A percentile compares a stretch with the other conserved stretches of the same genome.
phyloP scores from a whole-genome alignment of 2,329 filamentous ascomycete genomes.

The Aspergillus versicolor region DNA sequence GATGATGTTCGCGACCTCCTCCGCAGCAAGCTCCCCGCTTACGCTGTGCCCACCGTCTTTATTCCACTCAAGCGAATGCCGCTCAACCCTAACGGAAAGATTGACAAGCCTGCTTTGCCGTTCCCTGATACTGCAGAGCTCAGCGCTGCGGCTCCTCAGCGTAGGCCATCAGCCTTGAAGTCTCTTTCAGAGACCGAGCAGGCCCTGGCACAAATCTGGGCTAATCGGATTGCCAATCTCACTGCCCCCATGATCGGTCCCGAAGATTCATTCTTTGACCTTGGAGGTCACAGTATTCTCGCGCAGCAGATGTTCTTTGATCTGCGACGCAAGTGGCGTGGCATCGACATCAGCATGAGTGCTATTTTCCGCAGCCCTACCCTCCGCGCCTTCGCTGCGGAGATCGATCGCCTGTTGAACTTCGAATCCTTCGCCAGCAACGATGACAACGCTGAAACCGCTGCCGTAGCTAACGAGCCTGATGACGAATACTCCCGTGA shows the following conservation, averaged over 20 bases:
- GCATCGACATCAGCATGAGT: constrained; percentile 67
- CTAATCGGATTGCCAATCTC: constrained; percentile 64
- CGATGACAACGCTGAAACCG: constrained; percentile 40
- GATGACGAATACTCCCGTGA: constrained; percentile 53
- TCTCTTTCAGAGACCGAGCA: constrained; percentile 60
- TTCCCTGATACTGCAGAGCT: constrained; percentile 75
- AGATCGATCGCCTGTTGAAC: constrained; percentile 54
- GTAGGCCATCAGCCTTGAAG: constrained; percentile 50
- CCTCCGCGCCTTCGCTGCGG: constrained; percentile 55
- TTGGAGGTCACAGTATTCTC: constrained; percentile 77
- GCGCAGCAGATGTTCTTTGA: constrained; percentile 78
- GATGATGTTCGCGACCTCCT: constrained; percentile 66
- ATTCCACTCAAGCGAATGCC: constrained; percentile 72
- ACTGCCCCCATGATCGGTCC: constrained; percentile 66
- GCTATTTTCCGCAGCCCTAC: constrained; percentile 69
- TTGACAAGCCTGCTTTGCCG: constrained; percentile 75
- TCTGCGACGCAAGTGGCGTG: constrained; percentile 61
- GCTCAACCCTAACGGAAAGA: constrained; percentile 82
- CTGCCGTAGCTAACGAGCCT: constrained; percentile 31
- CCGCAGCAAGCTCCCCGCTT: constrained; percentile 68
- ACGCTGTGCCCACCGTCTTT: constrained; percentile 73
- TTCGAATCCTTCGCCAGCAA: constrained; percentile 47
- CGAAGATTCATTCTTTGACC: constrained; percentile 70
- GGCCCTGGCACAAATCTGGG: constrained; percentile 70
- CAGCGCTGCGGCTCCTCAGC: constrained; percentile 54